These are phyloP conservation scores for Aphanomyces astaci DNA, from an alignment of 352 stramenopile genomes.

Conservation along the genomic window DNA sequence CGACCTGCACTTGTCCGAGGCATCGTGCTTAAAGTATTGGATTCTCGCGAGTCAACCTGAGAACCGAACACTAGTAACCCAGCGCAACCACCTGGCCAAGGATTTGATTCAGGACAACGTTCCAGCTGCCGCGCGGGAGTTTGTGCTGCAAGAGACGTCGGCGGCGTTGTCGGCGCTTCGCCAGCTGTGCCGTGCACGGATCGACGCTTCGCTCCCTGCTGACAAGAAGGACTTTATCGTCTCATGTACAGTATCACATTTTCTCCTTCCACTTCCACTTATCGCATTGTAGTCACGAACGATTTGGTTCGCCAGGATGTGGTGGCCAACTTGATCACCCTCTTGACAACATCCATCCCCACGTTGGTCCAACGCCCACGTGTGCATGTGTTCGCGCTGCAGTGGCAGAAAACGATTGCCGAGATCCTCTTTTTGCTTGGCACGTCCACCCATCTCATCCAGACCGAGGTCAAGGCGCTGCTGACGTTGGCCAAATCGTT, in stretches of 20 bases:
- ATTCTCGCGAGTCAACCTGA: constrained; percentile 61
- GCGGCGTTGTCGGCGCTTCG: constrained; percentile 69
- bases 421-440: constrained; percentile 58
- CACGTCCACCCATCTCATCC: constrained; percentile 42
- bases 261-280: not conserved
- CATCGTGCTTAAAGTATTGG: constrained; percentile 65
- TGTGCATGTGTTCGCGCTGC: constrained; percentile 36
- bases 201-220: constrained; percentile 30
- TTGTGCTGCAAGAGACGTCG: constrained; percentile 64
- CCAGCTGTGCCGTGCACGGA: constrained; percentile 58
- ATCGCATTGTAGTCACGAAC: constrained; percentile 39
- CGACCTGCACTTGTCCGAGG: constrained; percentile 58
- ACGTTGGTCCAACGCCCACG: constrained; percentile 25
- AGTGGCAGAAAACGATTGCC: constrained; percentile 67
- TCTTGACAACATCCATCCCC: constrained; percentile 43
- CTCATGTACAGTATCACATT: not conserved
- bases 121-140: constrained; percentile 58
- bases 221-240: constrained; percentile 16
- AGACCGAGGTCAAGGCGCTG: constrained; percentile 49
- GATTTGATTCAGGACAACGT: constrained; percentile 47
- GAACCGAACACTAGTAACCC: constrained; percentile 62
- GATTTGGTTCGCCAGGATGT: constrained; percentile 44
- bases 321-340: constrained; percentile 39
- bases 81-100: constrained; percentile 48
- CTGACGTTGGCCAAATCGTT: constrained; percentile 39